These are phyloP conservation scores for Calocera viscosa DNA, from an alignment of 768 basidiomycete genomes.

Conservation along the genomic window DNA sequence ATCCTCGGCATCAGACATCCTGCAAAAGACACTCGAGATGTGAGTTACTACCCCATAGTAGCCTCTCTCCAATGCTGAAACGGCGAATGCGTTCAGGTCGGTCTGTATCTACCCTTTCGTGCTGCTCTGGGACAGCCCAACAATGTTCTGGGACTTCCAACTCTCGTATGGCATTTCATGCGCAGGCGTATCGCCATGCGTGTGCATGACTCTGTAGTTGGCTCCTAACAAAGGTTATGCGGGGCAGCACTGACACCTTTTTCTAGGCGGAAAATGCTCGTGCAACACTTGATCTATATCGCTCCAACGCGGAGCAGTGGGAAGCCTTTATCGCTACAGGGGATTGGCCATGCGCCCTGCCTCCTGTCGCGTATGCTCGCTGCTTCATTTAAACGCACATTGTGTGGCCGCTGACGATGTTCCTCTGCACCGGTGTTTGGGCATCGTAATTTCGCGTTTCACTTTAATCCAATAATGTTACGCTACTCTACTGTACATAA, in stretches of 20 bases:
- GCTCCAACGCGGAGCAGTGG: conserved; percentile 52
- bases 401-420: too few species aligned
- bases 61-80: neutral
- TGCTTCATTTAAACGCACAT: conserved; percentile 37
- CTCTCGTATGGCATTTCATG: conserved; percentile 74
- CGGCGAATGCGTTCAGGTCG: conserved; percentile 27
- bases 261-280: conserved; percentile 65
- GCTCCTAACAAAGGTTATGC: neutral
- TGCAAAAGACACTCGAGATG: conserved; percentile 65
- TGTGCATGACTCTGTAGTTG: conserved; percentile 58
- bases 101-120: conserved; percentile 68
- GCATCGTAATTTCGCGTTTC: too few species aligned
- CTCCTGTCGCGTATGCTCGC: conserved; percentile 67
- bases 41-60: neutral
- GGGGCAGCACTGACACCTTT: neutral
- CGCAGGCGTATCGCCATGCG: conserved; percentile 62
- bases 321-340: conserved; percentile 45
- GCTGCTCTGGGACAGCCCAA: conserved; percentile 50
- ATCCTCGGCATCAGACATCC: conserved; percentile 72
- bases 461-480: too few species aligned
- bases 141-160: conserved; percentile 60
- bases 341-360: conserved; percentile 64
- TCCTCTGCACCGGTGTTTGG: too few species aligned
- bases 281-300: conserved; percentile 40
- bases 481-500: too few species aligned